These are phyloP conservation scores for Globisporangium abappressorium DNA, from an alignment of 352 stramenopile species.

Conservation along the genomic window DNA sequence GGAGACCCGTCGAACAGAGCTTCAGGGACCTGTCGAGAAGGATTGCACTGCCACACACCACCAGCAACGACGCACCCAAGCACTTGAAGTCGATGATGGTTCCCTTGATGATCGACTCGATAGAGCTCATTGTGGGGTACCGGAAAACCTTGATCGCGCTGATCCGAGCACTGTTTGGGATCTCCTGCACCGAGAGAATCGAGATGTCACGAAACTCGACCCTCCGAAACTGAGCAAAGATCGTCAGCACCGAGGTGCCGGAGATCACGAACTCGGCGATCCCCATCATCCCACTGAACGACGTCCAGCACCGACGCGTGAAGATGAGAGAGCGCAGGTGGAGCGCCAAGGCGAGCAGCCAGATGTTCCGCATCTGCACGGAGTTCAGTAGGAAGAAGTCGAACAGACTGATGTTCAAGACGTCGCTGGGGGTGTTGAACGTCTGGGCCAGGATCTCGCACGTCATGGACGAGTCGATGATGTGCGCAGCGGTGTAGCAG, in stretches of 20 bases:
- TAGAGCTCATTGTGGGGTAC: neutral
- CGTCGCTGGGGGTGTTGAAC: neutral
- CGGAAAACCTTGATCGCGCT: neutral
- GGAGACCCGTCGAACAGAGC: neutral
- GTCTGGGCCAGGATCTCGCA: neutral
- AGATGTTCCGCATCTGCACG: conserved; percentile 10
- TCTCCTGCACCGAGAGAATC: conserved; percentile 5
- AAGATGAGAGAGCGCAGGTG: conserved; percentile 12
- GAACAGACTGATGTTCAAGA: neutral
- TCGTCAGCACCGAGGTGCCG: conserved; percentile 13
- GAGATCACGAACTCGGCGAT: conserved; percentile 23
- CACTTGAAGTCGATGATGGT: conserved; percentile 1
- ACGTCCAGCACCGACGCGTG: conserved; percentile 6
- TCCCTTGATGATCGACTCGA: neutral
- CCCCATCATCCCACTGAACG: conserved; percentile 13
- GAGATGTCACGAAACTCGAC: neutral
- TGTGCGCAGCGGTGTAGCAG: neutral
- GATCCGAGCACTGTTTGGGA: neutral
- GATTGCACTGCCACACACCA: neutral
- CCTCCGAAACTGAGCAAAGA: conserved; percentile 7
- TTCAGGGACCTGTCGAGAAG: neutral
- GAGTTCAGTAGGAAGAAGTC: conserved; percentile 1
- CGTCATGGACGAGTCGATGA: conserved; percentile 3
- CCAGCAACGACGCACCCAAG: neutral
- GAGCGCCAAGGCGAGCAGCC: conserved; percentile 15